Base-by-base conservation (phyloP, 768 basidiomycete genomes). In the Pholiota microspora region DNA sequence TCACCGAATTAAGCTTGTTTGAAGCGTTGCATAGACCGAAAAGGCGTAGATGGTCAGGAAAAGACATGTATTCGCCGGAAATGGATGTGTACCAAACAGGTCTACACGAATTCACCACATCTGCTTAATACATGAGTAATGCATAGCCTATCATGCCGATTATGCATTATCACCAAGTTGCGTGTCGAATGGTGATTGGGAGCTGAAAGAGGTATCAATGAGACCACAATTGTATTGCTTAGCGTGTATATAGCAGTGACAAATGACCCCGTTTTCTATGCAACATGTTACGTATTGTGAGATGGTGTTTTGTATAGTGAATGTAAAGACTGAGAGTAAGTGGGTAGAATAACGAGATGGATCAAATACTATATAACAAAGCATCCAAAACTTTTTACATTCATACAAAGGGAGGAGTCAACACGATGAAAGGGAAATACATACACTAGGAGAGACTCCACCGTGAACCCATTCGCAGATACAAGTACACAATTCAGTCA, bases 211-310 rank as follows among this genome's bases (percentile, higher is more conserved):
- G 29, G 12, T 12, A 31, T 38, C 25, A 32, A 47, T n/a, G 28
- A 23, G 35, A 53, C 24, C 18, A 52, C 18, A 7, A 48, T 38
- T 57, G 50, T 53, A 63, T 63, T 63, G 62, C 57, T 45, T 16
- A 49, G 28, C 51, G 59, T 61, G 58, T 63, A 59, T 63, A 55
- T 51, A 60, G 50, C 59, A 58, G 47, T 15, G 27, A 32, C 48
- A 58, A 48, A 18, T 18, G 40, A 7, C 13, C 38, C 16, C 18
- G 12, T 42, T 23, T 16, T 42, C 40, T 42, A 42, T 42, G 4
- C 40, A 10, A 42, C 40, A 42, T 18, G 23, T 18, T 10, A 36
- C 18, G 12, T 18, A 10, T 42, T 42, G 40, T 42, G 8, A 48
- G 29, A 18, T 47, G 28, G n/a, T n/a, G n/a, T n/a, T n/a, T 47